Evolutionary conservation across 805 yeast species (phyloP).

Genomic region (Yarrowia deformans): DNA sequence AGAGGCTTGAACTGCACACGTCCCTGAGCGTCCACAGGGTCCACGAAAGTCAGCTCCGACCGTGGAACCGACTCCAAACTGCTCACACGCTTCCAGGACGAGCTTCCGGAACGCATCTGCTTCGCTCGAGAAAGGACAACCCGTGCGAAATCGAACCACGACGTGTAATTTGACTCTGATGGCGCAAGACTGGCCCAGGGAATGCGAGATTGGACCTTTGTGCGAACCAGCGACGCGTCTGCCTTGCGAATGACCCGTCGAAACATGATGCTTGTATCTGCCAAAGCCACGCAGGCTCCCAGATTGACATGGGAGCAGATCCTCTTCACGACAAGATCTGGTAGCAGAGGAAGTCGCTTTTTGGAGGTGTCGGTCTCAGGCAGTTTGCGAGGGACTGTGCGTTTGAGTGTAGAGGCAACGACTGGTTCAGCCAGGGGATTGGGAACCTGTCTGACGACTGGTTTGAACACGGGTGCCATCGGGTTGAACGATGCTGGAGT

Average conservation of each 20-base stretch:
- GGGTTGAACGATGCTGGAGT: too few relatives aligned
- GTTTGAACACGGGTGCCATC: too few relatives aligned
- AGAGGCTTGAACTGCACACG: not conserved
- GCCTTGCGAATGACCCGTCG: not conserved
- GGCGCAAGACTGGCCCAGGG: not conserved
- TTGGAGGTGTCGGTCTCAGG: too few relatives aligned
- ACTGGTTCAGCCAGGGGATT: too few relatives aligned
- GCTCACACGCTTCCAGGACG: not conserved
- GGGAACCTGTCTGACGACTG: too few relatives aligned
- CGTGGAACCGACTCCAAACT: not conserved
- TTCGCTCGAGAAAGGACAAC: not conserved
- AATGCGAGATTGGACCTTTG: too few relatives aligned
- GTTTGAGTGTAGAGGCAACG: too few relatives aligned
- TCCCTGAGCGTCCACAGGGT: not conserved
- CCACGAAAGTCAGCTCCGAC: not conserved
- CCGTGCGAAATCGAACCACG: not conserved
- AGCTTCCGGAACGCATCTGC: not conserved
- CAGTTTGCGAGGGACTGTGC: too few relatives aligned
- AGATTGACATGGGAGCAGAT: not conserved
- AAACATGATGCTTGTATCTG: not conserved
- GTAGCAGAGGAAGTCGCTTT: not conserved
- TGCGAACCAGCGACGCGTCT: too few relatives aligned
- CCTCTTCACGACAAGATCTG: not conserved
- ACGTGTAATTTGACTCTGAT: not conserved
- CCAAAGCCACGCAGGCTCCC: not conserved